These are phyloP conservation scores for Aspergillus niger DNA, from an alignment of 2,329 filamentous ascomycete genomes.

Conservation along the genomic window DNA sequence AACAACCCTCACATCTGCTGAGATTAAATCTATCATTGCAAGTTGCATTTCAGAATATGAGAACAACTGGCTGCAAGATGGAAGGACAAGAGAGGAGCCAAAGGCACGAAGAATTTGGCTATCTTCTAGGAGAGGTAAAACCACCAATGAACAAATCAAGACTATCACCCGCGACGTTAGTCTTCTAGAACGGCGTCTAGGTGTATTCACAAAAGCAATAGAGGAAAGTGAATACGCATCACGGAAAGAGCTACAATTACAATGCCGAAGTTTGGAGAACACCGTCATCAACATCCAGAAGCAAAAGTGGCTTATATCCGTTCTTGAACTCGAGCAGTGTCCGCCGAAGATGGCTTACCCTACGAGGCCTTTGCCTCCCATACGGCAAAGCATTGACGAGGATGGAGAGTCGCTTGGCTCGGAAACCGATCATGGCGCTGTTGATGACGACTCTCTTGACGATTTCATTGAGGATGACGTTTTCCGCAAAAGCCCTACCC, in stretches of 20 bases:
- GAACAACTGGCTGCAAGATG: slow-evolving; percentile 59
- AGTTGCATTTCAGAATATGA: slow-evolving; percentile 55
- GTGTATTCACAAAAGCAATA: slow-evolving; percentile 59
- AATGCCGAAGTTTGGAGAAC: slow-evolving; percentile 63
- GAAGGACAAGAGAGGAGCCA: slow-evolving; percentile 56
- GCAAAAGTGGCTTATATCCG: slow-evolving; percentile 47
- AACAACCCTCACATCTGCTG: slow-evolving; percentile 45
- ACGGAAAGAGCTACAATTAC: slow-evolving; percentile 56
- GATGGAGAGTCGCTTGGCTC: slow-evolving; percentile 41
- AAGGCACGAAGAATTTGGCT: slow-evolving; percentile 66
- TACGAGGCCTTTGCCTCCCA: slow-evolving; percentile 15
- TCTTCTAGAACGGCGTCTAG: slow-evolving; percentile 55
- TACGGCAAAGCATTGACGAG: slow-evolving; percentile 4
- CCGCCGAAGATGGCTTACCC: slow-evolving; percentile 29
- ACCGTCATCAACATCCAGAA: slow-evolving; percentile 62
- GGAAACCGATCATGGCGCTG: slow-evolving; percentile 24
- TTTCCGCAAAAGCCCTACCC: background rate
- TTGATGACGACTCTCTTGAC: slow-evolving; percentile 36
- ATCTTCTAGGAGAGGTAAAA: slow-evolving; percentile 50
- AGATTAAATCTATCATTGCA: slow-evolving; percentile 58
- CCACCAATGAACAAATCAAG: slow-evolving; percentile 47
- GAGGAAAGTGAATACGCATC: slow-evolving; percentile 53
- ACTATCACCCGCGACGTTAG: slow-evolving; percentile 48
- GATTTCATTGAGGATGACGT: slow-evolving; percentile 17
- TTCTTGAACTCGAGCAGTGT: slow-evolving; percentile 40